Percentiles rank a stretch among this genome's conserved stretches.
Conservation (phyloP, 805 yeast species). For the Saccharomycopsis vini region DNA sequence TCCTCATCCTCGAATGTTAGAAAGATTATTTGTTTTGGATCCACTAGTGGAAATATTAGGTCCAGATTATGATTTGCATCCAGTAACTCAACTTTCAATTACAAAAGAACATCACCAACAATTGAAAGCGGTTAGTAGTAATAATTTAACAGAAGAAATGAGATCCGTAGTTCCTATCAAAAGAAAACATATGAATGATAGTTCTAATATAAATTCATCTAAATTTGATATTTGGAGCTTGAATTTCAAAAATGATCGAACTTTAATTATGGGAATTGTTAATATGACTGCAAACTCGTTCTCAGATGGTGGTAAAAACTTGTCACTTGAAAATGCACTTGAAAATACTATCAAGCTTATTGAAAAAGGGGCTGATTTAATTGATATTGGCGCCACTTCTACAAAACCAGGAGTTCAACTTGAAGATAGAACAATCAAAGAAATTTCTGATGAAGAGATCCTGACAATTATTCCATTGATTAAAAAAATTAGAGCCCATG, state of each 20-base stretch:
- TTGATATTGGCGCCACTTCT: constrained; percentile 92
- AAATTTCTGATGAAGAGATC: constrained; percentile 61
- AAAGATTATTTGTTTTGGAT: constrained; percentile 79
- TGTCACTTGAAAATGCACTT: constrained; percentile 34
- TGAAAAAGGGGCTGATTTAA: constrained; percentile 55
- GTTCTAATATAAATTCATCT: background rate
- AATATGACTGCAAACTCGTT: constrained; percentile 93
- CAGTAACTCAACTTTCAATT: constrained; percentile 78
- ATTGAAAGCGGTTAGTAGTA: constrained; percentile 29
- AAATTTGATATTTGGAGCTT: constrained; percentile 6
- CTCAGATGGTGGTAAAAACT: constrained; percentile 70
- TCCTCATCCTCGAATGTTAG: constrained; percentile 86
- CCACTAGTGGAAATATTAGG: constrained; percentile 79
- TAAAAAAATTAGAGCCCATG: constrained; percentile 42
- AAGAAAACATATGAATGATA: too few relatives aligned
- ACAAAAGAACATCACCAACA: constrained; percentile 51
- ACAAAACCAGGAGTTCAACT: constrained; percentile 71
- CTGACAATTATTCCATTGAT: constrained; percentile 64
- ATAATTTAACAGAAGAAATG: too few relatives aligned
- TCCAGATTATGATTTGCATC: constrained; percentile 53
- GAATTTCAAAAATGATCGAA: constrained; percentile 32
- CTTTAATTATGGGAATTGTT: constrained; percentile 77
- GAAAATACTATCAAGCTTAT: constrained; percentile 41
- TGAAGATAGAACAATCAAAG: constrained; percentile 22
- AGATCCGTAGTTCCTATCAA: constrained; percentile 11